Evolutionary conservation across 495 filamentous ascomycete genomes (phyloP).

Genomic region (Umbilicaria muhlenbergii): DNA sequence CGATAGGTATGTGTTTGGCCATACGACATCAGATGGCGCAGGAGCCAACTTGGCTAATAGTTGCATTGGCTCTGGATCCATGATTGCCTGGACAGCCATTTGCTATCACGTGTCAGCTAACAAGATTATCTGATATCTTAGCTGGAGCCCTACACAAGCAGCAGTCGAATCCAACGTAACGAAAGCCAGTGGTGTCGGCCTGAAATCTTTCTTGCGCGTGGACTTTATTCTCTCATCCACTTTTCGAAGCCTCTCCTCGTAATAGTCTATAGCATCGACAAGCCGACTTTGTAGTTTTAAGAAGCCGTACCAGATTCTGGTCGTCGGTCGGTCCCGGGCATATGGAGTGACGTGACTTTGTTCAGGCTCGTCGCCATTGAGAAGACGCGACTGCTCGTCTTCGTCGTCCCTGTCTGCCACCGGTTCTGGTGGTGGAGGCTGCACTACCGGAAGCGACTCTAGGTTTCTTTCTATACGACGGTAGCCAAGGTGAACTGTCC

Average conservation of each 20-base stretch:
- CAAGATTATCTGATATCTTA: neutral
- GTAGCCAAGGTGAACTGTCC: slow-evolving; percentile 53
- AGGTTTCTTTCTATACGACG: slow-evolving; percentile 30
- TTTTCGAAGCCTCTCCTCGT: slow-evolving; percentile 67
- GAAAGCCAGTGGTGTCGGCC: slow-evolving; percentile 71
- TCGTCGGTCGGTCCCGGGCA: slow-evolving; percentile 42
- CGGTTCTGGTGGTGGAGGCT: slow-evolving; percentile 29
- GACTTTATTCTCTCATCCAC: slow-evolving; percentile 61
- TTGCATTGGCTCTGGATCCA: slow-evolving; percentile 75
- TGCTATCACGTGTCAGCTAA: slow-evolving; percentile 34
- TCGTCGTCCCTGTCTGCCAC: slow-evolving; percentile 22
- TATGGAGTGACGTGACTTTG: slow-evolving; percentile 25
- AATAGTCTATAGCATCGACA: slow-evolving; percentile 88
- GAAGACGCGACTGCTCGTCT: slow-evolving; percentile 33
- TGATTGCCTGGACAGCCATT: slow-evolving; percentile 84
- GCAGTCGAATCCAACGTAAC: slow-evolving; percentile 94
- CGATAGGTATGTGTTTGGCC: slow-evolving; percentile 84
- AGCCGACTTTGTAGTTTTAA: slow-evolving; percentile 54
- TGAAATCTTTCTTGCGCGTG: slow-evolving; percentile 61
- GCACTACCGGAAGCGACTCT: slow-evolving; percentile 33
- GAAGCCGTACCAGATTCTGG: slow-evolving; percentile 66
- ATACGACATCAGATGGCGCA: slow-evolving; percentile 76
- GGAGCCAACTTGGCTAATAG: slow-evolving; percentile 77
- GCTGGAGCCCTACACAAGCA: slow-evolving; percentile 32
- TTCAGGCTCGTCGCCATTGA: slow-evolving; percentile 27